Conservation (phyloP, 2,329 filamentous ascomycete species). For the Amauroascus verrucosus region DNA sequence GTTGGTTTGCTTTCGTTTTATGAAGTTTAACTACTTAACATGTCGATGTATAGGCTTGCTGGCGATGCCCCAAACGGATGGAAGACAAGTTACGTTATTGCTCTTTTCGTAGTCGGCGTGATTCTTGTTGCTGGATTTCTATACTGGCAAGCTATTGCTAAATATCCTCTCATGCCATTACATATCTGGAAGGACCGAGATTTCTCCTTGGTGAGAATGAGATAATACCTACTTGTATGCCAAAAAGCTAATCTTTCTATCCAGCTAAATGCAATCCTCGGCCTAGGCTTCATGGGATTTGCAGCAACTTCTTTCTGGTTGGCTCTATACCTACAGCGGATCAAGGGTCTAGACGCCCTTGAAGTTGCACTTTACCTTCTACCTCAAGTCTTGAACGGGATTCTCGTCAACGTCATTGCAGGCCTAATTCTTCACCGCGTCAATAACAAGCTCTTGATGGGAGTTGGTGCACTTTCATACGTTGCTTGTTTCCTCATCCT, state of each 20-base stretch:
- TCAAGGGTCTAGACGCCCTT: conserved; percentile 45
- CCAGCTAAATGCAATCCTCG: conserved; percentile 47
- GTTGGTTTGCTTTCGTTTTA: conserved; percentile 19
- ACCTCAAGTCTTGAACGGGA: conserved; percentile 54
- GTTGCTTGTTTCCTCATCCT: conserved; percentile 42
- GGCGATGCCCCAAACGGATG: conserved; percentile 8
- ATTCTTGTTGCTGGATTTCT: conserved; percentile 3
- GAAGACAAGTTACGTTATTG: conserved; percentile 9
- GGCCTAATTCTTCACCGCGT: conserved; percentile 53
- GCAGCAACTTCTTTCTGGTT: conserved; percentile 52
- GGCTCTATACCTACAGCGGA: conserved; percentile 54
- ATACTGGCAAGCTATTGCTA: conserved; percentile 5
- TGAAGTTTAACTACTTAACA: background rate
- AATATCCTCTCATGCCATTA: conserved; percentile 8
- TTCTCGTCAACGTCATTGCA: conserved; percentile 54
- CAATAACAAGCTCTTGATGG: conserved; percentile 55
- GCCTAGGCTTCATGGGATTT: conserved; percentile 55
- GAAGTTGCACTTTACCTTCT: conserved; percentile 53
- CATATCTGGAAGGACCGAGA: conserved; percentile 8
- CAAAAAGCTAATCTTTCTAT: conserved; percentile 39
- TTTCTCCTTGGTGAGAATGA: conserved; percentile 1
- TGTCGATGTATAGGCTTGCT: background rate
- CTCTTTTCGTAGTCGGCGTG: conserved; percentile 6
- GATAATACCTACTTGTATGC: background rate
- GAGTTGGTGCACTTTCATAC: conserved; percentile 40